Evolutionary conservation across 2,329 filamentous ascomycete species (phyloP), one percentile per base, ranked within the genome.

Genomic region (Aspergillus uvarum): DNA sequence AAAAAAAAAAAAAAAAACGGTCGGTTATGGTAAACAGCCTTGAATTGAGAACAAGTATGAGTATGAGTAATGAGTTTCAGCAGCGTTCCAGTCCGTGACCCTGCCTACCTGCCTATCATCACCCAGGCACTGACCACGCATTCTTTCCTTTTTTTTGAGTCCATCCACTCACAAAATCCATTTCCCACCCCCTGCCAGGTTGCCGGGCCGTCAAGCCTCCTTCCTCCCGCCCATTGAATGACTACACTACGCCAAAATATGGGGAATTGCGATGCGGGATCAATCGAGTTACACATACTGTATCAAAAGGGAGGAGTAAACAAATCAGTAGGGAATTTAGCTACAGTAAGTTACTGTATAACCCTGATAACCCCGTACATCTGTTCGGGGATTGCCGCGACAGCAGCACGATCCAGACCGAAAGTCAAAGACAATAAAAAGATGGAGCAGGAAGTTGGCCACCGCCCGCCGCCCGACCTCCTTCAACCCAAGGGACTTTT

Each of bases 51-150:
- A 22, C 22, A 22, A 22, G 22, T 22, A 22, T 22, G 22, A 22
- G 2, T 22, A 22, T 16, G 16, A 44, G 38, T 16, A 19, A 14
- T 44, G 38, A 22, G 52, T 54, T 54, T 54, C 52, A 54, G 52
- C 47, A 54, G 52, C 52, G 52, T 54, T 54, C 52, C 52, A 54
- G 52, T 54, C 52, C n/a, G 32, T 48, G 44, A 54, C 26, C 26
- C 52, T 42, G 47, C 52, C 29, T 47, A n/a, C 38, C 38, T 54
- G 52, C 52, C 52, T 54, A 54, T 54, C 52, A 54, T 47, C 52
- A 54, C 52, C 52, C 47, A 26, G 38, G 52, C 52, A 47, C 38
- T 44, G 38, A 35, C 52, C 38, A 54, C 38, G n/a, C 52, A 54
- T 54, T 54, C 52, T 29, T 32, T 21, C 42, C 29, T 29, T n/a